Evolutionary conservation across 192 early-diverging fungal species (phyloP).

Genomic region (Podila verticillata): DNA sequence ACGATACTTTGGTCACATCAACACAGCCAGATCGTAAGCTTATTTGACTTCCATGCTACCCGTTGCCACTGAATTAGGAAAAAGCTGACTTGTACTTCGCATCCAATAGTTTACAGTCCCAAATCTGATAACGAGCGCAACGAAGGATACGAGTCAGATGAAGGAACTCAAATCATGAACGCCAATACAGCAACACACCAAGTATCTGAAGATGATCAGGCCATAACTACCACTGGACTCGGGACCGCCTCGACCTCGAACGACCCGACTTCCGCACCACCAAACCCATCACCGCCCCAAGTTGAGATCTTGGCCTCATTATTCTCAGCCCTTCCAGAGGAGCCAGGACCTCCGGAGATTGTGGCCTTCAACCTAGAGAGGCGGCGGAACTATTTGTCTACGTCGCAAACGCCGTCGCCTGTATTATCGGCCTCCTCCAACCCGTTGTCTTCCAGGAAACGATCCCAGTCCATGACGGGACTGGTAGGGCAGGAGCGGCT

Average conservation of each 20-base stretch:
- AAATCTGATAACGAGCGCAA: slow-evolving; percentile 31
- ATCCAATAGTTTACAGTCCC: slow-evolving; percentile 5
- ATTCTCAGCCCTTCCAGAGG: slow-evolving; percentile 37
- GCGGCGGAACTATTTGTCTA: background rate
- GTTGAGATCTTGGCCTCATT: slow-evolving; percentile 16
- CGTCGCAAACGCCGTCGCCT: background rate
- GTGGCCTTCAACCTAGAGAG: slow-evolving; percentile 18
- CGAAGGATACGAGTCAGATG: slow-evolving; percentile 36
- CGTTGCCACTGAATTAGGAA: background rate
- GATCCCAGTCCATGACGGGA: slow-evolving; percentile 26
- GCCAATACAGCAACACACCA: slow-evolving; percentile 1
- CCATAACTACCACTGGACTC: background rate
- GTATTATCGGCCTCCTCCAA: background rate
- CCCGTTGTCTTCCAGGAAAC: slow-evolving; percentile 8
- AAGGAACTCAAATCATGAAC: background rate
- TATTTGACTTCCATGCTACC: background rate
- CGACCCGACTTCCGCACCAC: background rate
- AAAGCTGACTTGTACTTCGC: background rate
- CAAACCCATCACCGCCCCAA: background rate
- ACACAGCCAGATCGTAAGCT: slow-evolving; percentile 22
- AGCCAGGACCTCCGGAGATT: slow-evolving; percentile 29
- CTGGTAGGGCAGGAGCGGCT: slow-evolving; percentile 32
- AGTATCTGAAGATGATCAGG: background rate
- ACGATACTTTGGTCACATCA: slow-evolving; percentile 19
- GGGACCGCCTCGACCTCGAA: background rate